phyloP scores from a whole-genome alignment of 1,284 basidiomycete species.

The Rhodotorula sp. region DNA sequence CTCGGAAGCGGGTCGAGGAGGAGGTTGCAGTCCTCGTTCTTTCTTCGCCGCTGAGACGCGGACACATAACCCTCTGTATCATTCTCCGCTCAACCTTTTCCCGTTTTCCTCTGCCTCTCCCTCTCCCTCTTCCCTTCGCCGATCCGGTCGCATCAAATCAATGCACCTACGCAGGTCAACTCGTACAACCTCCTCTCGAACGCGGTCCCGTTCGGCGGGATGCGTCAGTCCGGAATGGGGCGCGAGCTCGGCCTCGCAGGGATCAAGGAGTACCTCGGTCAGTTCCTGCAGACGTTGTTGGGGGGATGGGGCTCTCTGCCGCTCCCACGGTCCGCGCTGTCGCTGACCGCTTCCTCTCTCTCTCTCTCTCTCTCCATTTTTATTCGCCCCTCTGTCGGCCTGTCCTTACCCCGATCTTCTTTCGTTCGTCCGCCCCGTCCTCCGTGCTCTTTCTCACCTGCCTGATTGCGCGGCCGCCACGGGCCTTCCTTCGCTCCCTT shows the following conservation, averaged over 20 bases:
- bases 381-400: no score
- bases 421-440: neutral
- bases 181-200: slow-evolving; percentile 60
- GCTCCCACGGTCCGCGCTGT: neutral
- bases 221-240: slow-evolving; percentile 76
- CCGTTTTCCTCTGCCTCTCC: no score
- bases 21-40: no score
- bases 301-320: neutral
- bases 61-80: no score
- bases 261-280: slow-evolving; percentile 8
- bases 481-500: no score
- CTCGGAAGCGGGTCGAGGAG: neutral
- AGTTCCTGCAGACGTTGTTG: neutral
- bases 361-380: neutral
- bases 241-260: slow-evolving; percentile 68
- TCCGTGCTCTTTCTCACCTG: neutral
- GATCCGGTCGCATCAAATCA: no score
- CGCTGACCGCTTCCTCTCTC: neutral
- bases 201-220: slow-evolving; percentile 86
- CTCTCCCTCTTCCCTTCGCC: no score
- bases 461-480: neutral
- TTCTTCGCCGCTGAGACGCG: no score
- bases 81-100: no score
- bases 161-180: slow-evolving; percentile 58
- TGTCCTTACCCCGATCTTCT: no score